Evolutionary conservation across 208 protist genomes (phyloP).

Genomic region (Trypanosoma caninum): DNA sequence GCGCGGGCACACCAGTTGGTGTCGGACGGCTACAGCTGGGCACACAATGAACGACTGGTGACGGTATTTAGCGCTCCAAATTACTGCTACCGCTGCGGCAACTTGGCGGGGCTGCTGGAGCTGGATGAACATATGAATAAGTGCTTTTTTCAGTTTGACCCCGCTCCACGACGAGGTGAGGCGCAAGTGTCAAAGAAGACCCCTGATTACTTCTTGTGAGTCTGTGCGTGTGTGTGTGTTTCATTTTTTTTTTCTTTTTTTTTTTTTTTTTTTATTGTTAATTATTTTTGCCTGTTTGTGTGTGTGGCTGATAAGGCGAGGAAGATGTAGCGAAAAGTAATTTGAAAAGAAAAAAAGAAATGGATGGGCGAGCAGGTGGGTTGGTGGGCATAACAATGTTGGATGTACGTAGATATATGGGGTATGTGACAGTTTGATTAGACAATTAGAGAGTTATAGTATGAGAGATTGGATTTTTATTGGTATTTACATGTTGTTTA

Average conservation of each 20-base stretch:
- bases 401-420: too few species aligned
- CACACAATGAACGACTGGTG: slow-evolving; percentile 96
- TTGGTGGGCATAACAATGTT: too few species aligned
- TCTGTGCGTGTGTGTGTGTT: too few species aligned
- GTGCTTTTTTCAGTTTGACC: slow-evolving; percentile 99
- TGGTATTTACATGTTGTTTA: background rate
- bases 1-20: slow-evolving; percentile 97
- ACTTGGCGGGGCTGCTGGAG: slow-evolving; percentile 97
- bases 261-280: background rate
- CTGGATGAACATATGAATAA: slow-evolving; percentile 98
- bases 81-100: slow-evolving; percentile 99
- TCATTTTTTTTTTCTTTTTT: background rate
- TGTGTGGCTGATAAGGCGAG: too few species aligned
- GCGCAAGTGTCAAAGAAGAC: slow-evolving; percentile 97
- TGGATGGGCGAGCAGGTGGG: background rate
- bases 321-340: too few species aligned
- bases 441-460: background rate
- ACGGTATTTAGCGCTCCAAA: slow-evolving; percentile 99
- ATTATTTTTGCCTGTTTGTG: too few species aligned
- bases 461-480: too few species aligned
- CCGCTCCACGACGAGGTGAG: slow-evolving; percentile 97
- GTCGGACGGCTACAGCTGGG: slow-evolving; percentile 98
- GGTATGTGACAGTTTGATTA: background rate
- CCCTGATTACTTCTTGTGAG: slow-evolving; percentile 98
- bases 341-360: background rate